Conservation (phyloP, 257 asterid species). For the Scutellaria baicalensis region DNA sequence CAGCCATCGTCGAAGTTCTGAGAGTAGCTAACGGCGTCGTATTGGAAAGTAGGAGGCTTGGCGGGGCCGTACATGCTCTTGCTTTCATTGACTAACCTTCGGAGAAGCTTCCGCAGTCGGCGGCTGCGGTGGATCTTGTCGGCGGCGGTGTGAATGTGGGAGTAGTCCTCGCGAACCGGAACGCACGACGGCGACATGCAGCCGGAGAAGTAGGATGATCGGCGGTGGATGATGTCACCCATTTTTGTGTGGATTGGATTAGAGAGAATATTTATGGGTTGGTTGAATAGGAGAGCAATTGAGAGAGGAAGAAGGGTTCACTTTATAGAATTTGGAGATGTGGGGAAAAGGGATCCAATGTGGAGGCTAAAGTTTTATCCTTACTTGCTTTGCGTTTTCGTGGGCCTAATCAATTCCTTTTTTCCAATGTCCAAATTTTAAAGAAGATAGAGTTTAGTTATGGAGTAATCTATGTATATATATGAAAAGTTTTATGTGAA, state of each 20-base stretch:
- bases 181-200: conserved; percentile 80
- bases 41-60: conserved; percentile 48
- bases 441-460: too few relatives aligned
- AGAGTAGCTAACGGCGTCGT: conserved; percentile 76
- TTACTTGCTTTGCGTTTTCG: not conserved
- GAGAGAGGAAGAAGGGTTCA: not conserved
- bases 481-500: too few relatives aligned
- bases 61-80: conserved; percentile 41
- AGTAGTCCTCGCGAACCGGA: conserved; percentile 63
- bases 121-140: conserved; percentile 18
- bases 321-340: conserved; percentile 17
- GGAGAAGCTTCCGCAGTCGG: conserved; percentile 42
- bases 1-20: conserved; percentile 79
- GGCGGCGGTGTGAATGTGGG: conserved; percentile 32
- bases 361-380: not conserved
- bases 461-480: too few relatives aligned
- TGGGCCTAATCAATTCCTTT: not conserved
- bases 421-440: too few relatives aligned
- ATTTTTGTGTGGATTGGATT: conserved; percentile 10
- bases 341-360: conserved; percentile 22
- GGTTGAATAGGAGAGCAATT: not conserved
- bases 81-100: conserved; percentile 51
- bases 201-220: conserved; percentile 48
- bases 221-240: conserved; percentile 38
- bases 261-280: not conserved